phyloP scores from a whole-genome alignment of 1,284 basidiomycete species.

The Cryptococcus sp. region DNA sequence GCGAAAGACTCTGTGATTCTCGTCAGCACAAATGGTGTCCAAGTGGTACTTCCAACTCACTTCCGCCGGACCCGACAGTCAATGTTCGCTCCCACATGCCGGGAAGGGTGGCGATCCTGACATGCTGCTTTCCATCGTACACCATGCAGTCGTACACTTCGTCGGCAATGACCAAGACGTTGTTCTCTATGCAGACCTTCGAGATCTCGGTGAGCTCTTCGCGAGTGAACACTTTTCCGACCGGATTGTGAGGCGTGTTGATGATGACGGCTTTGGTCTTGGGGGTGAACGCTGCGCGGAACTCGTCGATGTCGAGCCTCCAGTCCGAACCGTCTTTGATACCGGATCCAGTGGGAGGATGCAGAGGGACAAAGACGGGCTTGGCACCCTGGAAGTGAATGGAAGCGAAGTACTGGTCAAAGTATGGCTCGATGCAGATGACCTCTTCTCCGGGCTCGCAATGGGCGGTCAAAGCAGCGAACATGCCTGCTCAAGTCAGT shows the following conservation, averaged over 20 bases:
- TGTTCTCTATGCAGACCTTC: conserved; percentile 83
- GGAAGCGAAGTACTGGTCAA: conserved; percentile 93
- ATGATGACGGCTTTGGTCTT: conserved; percentile 90
- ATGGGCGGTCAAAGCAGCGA: conserved; percentile 85
- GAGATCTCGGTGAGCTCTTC: conserved; percentile 83
- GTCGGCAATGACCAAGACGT: conserved; percentile 90
- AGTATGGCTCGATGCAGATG: conserved; percentile 97
- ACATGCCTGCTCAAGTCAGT: conserved; percentile 66
- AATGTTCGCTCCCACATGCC: conserved; percentile 98
- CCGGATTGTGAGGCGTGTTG: conserved; percentile 95
- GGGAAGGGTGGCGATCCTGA: conserved; percentile 86
- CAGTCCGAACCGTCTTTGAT: conserved; percentile 72
- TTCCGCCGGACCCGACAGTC: conserved; percentile 77
- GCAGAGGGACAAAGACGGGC: conserved; percentile 91
- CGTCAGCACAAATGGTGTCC: conserved; percentile 6
- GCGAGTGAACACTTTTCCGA: conserved; percentile 90
- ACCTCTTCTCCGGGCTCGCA: conserved; percentile 91
- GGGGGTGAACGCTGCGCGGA: conserved; percentile 77
- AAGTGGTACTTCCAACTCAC: conserved; percentile 55
- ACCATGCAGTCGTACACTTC: conserved; percentile 99
- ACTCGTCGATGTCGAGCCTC: conserved; percentile 81
- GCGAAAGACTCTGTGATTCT: conserved; percentile 79
- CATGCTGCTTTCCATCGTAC: conserved; percentile 83
- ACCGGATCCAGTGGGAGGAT: conserved; percentile 67
- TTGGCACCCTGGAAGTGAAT: conserved; percentile 90